Conservation (phyloP, 129 eudicot genomes). For the Escallonia herrerae region DNA sequence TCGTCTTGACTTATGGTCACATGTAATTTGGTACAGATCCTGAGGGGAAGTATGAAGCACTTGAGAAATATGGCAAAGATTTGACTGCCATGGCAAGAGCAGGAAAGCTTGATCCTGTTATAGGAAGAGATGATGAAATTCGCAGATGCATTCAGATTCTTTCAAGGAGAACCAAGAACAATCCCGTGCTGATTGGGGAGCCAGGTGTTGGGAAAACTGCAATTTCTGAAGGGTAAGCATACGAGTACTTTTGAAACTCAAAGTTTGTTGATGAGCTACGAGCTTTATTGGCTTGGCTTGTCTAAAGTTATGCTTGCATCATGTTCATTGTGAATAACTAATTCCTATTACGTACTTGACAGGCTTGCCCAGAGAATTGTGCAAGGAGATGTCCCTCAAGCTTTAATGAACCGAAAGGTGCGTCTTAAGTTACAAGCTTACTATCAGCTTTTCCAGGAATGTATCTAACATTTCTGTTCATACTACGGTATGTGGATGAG, state of each 20-base stretch:
- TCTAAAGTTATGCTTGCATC: not conserved
- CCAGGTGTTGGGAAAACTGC: constrained; percentile 99
- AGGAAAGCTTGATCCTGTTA: constrained; percentile 97
- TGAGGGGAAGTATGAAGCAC: constrained; percentile 90
- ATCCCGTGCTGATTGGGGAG: constrained; percentile 97
- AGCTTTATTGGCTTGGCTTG: no score
- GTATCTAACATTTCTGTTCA: not conserved
- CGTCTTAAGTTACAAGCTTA: not conserved
- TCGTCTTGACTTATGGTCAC: not conserved
- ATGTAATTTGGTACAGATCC: constrained; percentile 48
- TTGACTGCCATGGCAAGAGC: constrained; percentile 86
- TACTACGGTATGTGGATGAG: not conserved
- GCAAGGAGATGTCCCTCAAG: constrained; percentile 99
- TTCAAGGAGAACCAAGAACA: constrained; percentile 95
- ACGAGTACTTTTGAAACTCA: not conserved
- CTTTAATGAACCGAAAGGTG: constrained; percentile 88
- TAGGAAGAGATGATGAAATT: constrained; percentile 98
- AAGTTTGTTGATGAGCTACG: no score
- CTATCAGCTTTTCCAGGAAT: not conserved
- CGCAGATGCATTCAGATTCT: constrained; percentile 95
- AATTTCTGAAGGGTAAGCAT: constrained; percentile 86
- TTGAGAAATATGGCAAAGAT: constrained; percentile 96
- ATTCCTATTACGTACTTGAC: constrained; percentile 6
- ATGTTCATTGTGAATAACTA: not conserved
- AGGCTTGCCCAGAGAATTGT: constrained; percentile 99